Evolutionary conservation across 2,329 filamentous ascomycete species (phyloP).

Genomic region (Monosporascus sp.): DNA sequence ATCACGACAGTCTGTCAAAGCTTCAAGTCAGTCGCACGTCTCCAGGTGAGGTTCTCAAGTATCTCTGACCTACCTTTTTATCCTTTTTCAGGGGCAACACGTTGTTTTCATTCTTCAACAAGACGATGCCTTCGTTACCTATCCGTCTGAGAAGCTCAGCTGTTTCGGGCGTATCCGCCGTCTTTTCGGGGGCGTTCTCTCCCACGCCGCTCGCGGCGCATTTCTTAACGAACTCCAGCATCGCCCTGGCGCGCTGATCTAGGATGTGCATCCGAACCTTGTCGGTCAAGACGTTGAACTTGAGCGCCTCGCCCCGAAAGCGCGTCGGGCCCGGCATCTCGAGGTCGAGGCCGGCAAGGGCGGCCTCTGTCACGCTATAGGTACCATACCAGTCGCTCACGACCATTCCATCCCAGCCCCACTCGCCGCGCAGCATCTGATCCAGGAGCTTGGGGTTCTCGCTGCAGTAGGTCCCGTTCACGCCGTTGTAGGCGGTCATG

Average conservation of each 20-base stretch:
- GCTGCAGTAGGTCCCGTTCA: conserved; percentile 52
- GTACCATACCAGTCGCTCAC: conserved; percentile 59
- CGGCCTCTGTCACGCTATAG: conserved; percentile 48
- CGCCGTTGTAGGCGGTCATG: conserved; percentile 57
- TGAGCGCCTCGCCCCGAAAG: conserved; percentile 46
- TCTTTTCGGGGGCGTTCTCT: conserved; percentile 49
- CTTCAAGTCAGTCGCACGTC: background rate
- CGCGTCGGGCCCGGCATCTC: conserved; percentile 56
- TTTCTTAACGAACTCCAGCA: conserved; percentile 57
- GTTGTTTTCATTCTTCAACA: conserved; percentile 66
- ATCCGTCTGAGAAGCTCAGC: conserved; percentile 60
- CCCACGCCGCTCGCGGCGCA: conserved; percentile 48
- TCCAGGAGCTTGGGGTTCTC: conserved; percentile 48
- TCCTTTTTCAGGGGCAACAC: conserved; percentile 60
- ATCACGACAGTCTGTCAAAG: conserved; percentile 44
- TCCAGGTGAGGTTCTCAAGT: background rate
- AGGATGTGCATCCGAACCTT: conserved; percentile 52
- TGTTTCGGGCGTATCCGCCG: conserved; percentile 55
- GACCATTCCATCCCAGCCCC: conserved; percentile 52
- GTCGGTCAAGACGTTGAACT: conserved; percentile 48
- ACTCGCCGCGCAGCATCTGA: conserved; percentile 49
- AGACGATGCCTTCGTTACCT: conserved; percentile 65
- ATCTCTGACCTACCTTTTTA: conserved; percentile 41
- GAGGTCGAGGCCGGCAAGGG: conserved; percentile 49
- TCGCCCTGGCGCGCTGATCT: conserved; percentile 52